Percentiles rank a stretch among this genome's conserved stretches.
Conservation (phyloP, 2,329 filamentous ascomycete genomes). For the Colletotrichum sp. region DNA sequence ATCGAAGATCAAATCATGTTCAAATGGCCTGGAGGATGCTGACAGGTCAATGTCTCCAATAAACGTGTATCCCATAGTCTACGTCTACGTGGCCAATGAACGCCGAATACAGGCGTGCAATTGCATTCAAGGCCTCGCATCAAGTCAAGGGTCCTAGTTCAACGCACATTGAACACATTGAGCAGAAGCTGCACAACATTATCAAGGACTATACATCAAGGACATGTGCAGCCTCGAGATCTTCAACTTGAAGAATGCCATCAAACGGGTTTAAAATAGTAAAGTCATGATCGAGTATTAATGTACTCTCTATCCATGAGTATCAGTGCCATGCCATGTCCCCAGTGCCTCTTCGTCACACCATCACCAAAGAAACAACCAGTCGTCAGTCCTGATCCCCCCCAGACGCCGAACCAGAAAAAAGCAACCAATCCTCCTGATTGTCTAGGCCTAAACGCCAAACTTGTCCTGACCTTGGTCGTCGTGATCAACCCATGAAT, state of each 20-base stretch:
- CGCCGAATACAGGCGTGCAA: no score
- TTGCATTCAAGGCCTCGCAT: not conserved
- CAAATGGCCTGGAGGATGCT: not conserved
- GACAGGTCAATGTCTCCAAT: not conserved
- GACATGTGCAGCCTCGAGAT: not conserved
- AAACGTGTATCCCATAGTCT: not conserved
- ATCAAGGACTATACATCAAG: not conserved
- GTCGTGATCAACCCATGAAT: not conserved
- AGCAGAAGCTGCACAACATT: not conserved
- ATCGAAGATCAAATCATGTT: not conserved
- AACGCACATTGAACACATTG: not conserved
- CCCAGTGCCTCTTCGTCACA: not conserved
- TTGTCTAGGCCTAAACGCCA: slow-evolving; percentile 13
- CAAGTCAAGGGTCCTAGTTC: not conserved
- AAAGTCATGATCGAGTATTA: slow-evolving; percentile 12
- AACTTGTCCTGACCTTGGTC: not conserved
- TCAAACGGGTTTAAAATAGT: not conserved
- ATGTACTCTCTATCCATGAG: slow-evolving; percentile 12
- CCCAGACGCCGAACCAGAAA: not conserved
- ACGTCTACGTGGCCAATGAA: not conserved
- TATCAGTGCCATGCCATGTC: not conserved
- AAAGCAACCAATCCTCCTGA: not conserved
- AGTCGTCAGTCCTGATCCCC: not conserved
- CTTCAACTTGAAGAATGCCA: not conserved
- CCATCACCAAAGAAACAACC: not conserved